Percentiles rank a stretch among this genome's conserved stretches.
Evolutionary conservation across 768 basidiomycete species (phyloP).

Genomic region (Boletus subcaerulescens): DNA sequence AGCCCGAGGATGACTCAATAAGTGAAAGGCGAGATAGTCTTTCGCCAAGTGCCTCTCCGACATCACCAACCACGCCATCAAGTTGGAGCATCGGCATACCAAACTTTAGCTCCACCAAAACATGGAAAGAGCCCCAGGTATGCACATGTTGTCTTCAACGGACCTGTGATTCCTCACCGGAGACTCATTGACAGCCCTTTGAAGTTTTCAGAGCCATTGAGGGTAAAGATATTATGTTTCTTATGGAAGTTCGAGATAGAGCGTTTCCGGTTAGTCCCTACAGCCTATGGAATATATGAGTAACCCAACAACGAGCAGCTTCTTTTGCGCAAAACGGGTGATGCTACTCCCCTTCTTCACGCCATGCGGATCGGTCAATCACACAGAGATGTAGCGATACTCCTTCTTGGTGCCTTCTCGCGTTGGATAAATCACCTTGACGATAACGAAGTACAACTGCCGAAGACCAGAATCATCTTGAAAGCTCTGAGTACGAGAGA

Average conservation of each 20-base stretch:
- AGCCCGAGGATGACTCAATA: slow-evolving; percentile 11
- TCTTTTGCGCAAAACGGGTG: slow-evolving; percentile 80
- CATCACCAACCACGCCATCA: slow-evolving; percentile 17
- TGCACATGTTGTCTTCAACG: slow-evolving; percentile 2
- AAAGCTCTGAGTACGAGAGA: slow-evolving; percentile 71
- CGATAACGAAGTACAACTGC: slow-evolving; percentile 69
- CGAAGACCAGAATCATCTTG: slow-evolving; percentile 66
- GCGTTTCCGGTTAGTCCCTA: slow-evolving; percentile 65
- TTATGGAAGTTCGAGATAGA: slow-evolving; percentile 81
- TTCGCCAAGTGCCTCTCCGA: slow-evolving; percentile 20
- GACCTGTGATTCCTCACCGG: background rate
- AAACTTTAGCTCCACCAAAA: slow-evolving; percentile 9
- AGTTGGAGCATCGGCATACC: slow-evolving; percentile 16
- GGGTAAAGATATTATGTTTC: slow-evolving; percentile 71
- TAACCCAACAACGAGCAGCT: slow-evolving; percentile 41
- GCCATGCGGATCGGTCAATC: slow-evolving; percentile 78
- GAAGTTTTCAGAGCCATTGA: slow-evolving; percentile 86
- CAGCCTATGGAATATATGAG: background rate
- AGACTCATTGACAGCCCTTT: slow-evolving; percentile 39
- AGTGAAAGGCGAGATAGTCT: slow-evolving; percentile 12
- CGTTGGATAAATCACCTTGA: slow-evolving; percentile 88
- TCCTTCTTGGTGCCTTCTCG: slow-evolving; percentile 87
- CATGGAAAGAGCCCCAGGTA: slow-evolving; percentile 58
- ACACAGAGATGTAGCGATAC: slow-evolving; percentile 80
- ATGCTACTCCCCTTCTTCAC: slow-evolving; percentile 86